Evolutionary conservation across 148 eudicot species (phyloP), one percentile per base, ranked within the genome.

Genomic region (Chenopodium suecicum): DNA sequence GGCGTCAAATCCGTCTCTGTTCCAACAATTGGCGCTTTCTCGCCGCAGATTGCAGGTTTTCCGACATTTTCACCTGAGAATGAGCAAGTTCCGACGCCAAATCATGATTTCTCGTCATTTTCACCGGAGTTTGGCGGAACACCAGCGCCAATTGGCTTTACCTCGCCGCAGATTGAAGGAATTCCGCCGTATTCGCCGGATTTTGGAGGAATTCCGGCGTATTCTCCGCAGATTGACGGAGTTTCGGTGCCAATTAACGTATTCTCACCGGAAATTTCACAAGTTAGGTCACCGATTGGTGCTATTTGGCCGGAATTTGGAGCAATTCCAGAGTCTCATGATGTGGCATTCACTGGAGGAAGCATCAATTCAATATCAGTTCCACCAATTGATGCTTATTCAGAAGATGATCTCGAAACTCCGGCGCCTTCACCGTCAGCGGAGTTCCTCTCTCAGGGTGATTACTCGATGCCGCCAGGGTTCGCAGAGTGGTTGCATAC

Each of bases 371-470:
- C 80, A 5, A 71, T 83, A 29, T 84, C 83, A 19, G 17, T 34
- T 58, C 80, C 79, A 7, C 88, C 88, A 34, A 20, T 16, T 19
- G 63, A 68, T 65, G 71, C 65, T 52, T 37, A 50, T 52, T 64
- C 76, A 22, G 12, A 77, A 34, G 79, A 72, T 0, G 1, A 9
- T 20, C 80, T 17, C 7, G 31, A 62, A 52, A 67, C 46, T 41
- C 76, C 32, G 23, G 22, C 72, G 0, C 77, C 85, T n/a, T 72
- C 85, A 0, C 76, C 76, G 7, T 23, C 76, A 31, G 27, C 7
- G 17, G 62, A 74, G 20, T 25, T 48, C 23, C 60, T 50, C 41
- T 50, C 77, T 46, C 77, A 8, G 12, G 17, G 9, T 9, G 32
- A 20, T 22, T 52, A 64, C 65, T 75, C 60, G 65, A 47, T 58